Evolutionary conservation across 352 stramenopile species (phyloP), one percentile per base, ranked within the genome.

Genomic region (Globisporangium middletonii): DNA sequence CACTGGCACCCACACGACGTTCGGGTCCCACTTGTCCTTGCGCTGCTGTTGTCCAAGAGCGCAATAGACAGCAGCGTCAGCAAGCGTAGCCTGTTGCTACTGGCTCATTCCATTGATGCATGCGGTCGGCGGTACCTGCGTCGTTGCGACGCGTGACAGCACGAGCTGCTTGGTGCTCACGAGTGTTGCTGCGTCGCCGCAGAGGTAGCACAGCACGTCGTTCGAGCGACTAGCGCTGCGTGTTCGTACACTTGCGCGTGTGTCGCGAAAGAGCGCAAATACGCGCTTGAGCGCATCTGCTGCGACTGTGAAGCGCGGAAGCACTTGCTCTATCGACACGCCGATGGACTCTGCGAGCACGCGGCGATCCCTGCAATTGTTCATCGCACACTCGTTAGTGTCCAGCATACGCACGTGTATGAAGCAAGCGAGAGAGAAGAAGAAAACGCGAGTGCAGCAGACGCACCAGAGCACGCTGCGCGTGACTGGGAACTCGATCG

Each of bases 401-500:
- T 35, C 45, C n/a, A 50, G 7, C 23, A 23, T 15, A 35, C 45
- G 11, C 45, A 18, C 19, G n/a, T 13, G 19, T 23, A 19, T 9
- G 4, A 13, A 19, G 16, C 26, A 27, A 28, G 19, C 18, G 15
- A 55, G 19, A 27, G 23, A 12, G 52, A 49, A 30, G 2, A 13
- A 4, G 23, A 23, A 23, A 23, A 23, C 23, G 23, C 16, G 27
- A 37, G 13, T 18, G 30, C 12, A 64, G 3, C 18, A 1, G 9
- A 56, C 73, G 26, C 58, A 88, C 79, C 82, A 92, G 3, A 92
- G 59, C 30, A 92, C 78, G 2, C 71, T 77, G 4, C 79, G 73
- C 1, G 82, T 92, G 4, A 60, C 57, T 37, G 82, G 82, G 55
- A 92, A 92, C 57, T 89, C 68, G 38, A 92, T 73, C 33, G 78